A percentile compares a stretch with the other conserved stretches of the same genome.
Conservation (phyloP, 306 rosid genomes). For the Pyrus bretschneideri region DNA sequence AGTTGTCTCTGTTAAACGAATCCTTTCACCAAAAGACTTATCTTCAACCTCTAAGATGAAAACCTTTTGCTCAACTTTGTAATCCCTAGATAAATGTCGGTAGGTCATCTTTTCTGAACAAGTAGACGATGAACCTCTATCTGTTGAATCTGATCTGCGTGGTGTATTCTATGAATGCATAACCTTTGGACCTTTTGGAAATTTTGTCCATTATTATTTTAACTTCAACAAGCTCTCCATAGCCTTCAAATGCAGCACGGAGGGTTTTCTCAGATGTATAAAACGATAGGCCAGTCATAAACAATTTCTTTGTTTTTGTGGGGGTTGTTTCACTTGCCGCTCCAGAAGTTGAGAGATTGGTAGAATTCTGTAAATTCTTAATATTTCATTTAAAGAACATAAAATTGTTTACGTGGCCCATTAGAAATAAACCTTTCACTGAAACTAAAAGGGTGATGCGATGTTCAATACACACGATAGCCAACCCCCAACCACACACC, state of each 20-base stretch:
- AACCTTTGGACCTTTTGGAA: constrained; percentile 91
- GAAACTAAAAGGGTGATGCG: background rate
- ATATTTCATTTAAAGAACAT: too few relatives aligned
- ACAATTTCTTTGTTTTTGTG: constrained; percentile 43
- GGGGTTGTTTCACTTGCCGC: constrained; percentile 28
- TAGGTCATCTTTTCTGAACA: too few relatives aligned
- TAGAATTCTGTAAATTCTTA: constrained; percentile 5
- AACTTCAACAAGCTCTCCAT: constrained; percentile 76
- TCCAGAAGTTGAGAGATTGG: constrained; percentile 19
- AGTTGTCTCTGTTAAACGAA: too few relatives aligned
- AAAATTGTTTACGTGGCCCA: too few relatives aligned
- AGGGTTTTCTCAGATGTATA: constrained; percentile 76
- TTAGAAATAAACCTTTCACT: too few relatives aligned
- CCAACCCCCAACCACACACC: too few relatives aligned
- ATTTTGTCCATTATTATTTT: constrained; percentile 84
- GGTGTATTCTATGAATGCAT: constrained; percentile 80
- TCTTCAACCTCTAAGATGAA: too few relatives aligned
- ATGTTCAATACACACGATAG: too few relatives aligned
- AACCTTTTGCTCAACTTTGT: too few relatives aligned
- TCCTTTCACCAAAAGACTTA: too few relatives aligned
- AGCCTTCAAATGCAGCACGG: constrained; percentile 76
- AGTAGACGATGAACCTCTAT: too few relatives aligned
- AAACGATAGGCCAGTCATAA: constrained; percentile 53
- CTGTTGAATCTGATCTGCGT: constrained; percentile 9
- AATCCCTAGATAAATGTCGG: too few relatives aligned